Evolutionary conservation across 2,329 filamentous ascomycete genomes (phyloP).

Genomic region (Stemphylium lycopersici): DNA sequence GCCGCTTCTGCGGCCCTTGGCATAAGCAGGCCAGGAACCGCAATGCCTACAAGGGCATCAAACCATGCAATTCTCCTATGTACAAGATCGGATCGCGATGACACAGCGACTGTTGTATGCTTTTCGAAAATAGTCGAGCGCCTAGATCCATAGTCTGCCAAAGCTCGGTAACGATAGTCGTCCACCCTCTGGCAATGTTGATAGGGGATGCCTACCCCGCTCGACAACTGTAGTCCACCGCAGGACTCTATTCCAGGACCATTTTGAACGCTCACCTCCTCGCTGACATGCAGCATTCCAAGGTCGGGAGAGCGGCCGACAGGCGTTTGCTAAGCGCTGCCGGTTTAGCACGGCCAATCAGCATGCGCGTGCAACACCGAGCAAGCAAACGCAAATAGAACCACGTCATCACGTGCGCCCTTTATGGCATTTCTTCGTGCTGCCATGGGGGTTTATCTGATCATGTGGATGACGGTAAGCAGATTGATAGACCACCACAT

Average conservation of each 20-base stretch:
- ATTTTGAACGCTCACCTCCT: background rate
- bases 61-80: background rate
- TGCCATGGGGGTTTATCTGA: background rate
- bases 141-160: background rate
- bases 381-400: background rate
- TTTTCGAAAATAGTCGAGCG: background rate
- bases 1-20: conserved; percentile 17
- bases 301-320: background rate
- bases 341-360: conserved; percentile 15
- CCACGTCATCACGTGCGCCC: conserved; percentile 1
- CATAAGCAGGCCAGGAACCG: background rate
- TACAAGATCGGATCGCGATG: background rate
- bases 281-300: conserved; percentile 10
- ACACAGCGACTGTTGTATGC: background rate
- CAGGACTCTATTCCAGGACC: background rate
- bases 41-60: background rate
- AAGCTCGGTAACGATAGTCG: background rate
- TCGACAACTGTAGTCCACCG: background rate
- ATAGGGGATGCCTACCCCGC: conserved; percentile 5
- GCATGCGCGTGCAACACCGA: background rate
- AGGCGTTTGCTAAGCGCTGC: conserved; percentile 25
- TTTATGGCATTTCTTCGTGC: background rate
- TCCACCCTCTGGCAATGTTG: background rate
- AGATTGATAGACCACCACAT: background rate
- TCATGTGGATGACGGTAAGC: background rate